Base-by-base conservation (phyloP, 2,329 filamentous ascomycete species). In the Rhexocercosporidium sp. region DNA sequence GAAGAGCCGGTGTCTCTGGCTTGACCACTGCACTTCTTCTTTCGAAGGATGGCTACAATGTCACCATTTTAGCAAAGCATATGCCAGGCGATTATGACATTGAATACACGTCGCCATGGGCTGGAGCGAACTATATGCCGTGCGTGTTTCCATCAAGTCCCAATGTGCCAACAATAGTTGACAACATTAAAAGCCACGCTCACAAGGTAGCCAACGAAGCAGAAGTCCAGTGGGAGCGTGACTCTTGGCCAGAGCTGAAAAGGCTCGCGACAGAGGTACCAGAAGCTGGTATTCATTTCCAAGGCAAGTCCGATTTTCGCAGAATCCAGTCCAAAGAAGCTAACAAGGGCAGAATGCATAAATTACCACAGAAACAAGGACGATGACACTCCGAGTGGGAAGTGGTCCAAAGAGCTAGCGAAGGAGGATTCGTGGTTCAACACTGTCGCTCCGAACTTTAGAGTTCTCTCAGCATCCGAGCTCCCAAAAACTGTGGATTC, bases 31-130 rank as follows among this genome's bases (percentile, higher is more conserved):
- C 89, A 44, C 81, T 90, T 27, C 78, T 87, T 16, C 80, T 91
- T 14, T 88, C 88, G n/a, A 82, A 82, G 65, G 83, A 88, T 73
- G 74, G 79, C 16, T 84, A 89, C 72, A 81, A 82, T 29, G 80
- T 96, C 70, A 94, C 92, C 0, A 82, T 96, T 41, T 82, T 93
- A 37, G 90, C 92, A 6, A 96, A 95, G 76, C 92, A 97, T 77
- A 95, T 97, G 91, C 94, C 94, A 0, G 94, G 94, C 46, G 94
- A 97, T 81, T 96, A 95, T 78, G 91, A 95, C 71, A 90, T 94
- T 72, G 91, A 96, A 82, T 97, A 97, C 78, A 90, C 92, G 0
- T 96, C 92, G 3, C 93, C 93, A 0, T 96, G 92, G 91, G 93
- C 93, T 3, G 93, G 93, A 12, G 93, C 93, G 67, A 95, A 96